Evolutionary conservation across 371 early-diverging fungal species (phyloP), one percentile per base, ranked within the genome.

Genomic region (Fennellomyces sp.): DNA sequence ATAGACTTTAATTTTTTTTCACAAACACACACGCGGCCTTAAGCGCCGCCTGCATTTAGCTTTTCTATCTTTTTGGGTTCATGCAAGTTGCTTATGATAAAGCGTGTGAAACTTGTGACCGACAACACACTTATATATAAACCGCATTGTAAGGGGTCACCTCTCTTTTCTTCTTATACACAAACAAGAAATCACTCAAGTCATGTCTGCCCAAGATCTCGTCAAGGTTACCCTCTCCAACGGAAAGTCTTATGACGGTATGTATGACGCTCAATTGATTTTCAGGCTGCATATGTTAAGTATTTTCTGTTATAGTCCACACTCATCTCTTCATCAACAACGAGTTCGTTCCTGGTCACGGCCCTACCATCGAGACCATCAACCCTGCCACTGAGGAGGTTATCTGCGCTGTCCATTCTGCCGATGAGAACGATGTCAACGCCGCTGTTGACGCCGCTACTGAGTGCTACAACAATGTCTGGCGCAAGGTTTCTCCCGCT

Each of bases 351-450:
- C 78, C 86, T 42, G 83, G 90, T 15, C 63, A 82, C 21, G 85
- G 87, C 26, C 73, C 81, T 28, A 66, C 81, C 31, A 76, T 75
- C 51, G 77, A 77, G 31, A 75, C 86, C 7, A 75, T 83, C 66
- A 90, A 89, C 69, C 92, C 93, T 52, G 84, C 85, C 38, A 91
- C 82, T 23, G 92, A 88, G 54, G 81, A 88, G 39, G 80, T 85
- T 5, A 84, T 94, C 58, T 86, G 85, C 52, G 69, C 72, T n/a
- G 87, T 95, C 11, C 78, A 83, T 50, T 91, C 93, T 60, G 93
- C 88, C 41, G 67, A 76, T 30, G 84, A 82, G 42, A 78, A 73
- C 21, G 95, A 95, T 65, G 87, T 94, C 5, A 85, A 94, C 54
- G 67, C 60, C 7, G 94, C 95, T 8, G 94, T 93, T 5, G 58